Evolutionary conservation across 2,329 filamentous ascomycete species (phyloP), one percentile per base, ranked within the genome.

Genomic region (Xylogone sp.): DNA sequence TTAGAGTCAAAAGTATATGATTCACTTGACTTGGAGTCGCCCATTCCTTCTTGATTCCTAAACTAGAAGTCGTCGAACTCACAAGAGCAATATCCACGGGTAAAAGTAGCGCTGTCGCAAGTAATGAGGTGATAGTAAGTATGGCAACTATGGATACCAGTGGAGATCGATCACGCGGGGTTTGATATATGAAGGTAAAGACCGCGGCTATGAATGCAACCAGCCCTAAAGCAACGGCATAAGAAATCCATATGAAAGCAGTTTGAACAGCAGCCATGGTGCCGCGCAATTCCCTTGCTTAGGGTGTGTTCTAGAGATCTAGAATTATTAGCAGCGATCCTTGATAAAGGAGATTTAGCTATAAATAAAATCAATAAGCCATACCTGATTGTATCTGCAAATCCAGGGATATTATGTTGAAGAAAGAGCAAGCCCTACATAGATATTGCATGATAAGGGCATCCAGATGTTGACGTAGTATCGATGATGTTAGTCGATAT

Each of bases 51-150:
- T 96, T 95, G 46, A 80, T 79, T 53, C 94, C 94, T 29, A 87
- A 76, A 46, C 83, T 81, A 5, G 86, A 85, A 13, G 84, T 87
- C 0, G 94, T 99, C 6, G 91, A 90, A 2, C 93, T 97, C 45
- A 97, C 87, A 60, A 99, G 82, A 10, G 94, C 94, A 60, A 97
- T 90, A 69, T 99, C 94, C 68, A 97, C 93, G 21, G 94, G 94
- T 22, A 97, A 83, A 20, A 99, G 82, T 29, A 99, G 81, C 22
- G 97, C 86, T 1, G 94, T 99, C 13, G 94, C 94, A 50, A 99
- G 83, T 24, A 99, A 81, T 8, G 88, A 82, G 9, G 92, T 91
- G 44, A 96, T 79, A 50, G 91, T 94, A 70, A 97, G 74, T 61
- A 96, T 91, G 68, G 90, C 90, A 61, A 97, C 87, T 49, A 84